These are phyloP conservation scores for Eucalyptus virginea DNA, from an alignment of 345 rosid genomes.

Conservation along the genomic window DNA sequence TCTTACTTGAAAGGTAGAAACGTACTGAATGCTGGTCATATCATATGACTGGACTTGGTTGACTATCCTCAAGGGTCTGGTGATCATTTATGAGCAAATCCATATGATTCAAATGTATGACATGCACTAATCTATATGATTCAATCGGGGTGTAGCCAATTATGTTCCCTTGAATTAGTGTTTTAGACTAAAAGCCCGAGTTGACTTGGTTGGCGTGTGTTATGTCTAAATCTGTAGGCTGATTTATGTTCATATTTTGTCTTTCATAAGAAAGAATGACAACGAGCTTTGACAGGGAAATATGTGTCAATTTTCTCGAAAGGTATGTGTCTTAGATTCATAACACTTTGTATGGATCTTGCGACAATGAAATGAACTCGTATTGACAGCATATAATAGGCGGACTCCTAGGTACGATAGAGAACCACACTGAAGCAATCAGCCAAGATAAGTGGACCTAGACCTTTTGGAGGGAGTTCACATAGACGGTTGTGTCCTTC, in stretches of 20 bases:
- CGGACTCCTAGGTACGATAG: background rate
- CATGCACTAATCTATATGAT: too few species aligned
- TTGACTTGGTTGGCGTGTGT: background rate
- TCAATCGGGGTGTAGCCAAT: background rate
- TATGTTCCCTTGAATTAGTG: too few species aligned
- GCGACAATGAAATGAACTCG: background rate
- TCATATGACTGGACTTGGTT: background rate
- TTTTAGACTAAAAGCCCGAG: background rate
- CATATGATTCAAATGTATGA: too few species aligned
- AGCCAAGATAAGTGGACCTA: background rate
- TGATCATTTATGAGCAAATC: too few species aligned
- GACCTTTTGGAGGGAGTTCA: background rate
- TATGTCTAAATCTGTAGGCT: too few species aligned
- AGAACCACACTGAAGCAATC: background rate
- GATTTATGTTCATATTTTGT: too few species aligned
- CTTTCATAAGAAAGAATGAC: background rate
- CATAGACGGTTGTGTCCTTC: background rate
- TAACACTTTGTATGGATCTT: background rate
- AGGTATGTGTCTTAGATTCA: background rate
- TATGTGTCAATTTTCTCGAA: background rate
- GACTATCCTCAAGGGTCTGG: background rate
- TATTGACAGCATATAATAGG: background rate
- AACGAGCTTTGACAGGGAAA: background rate
- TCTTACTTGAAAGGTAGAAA: background rate
- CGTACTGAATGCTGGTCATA: background rate